Evolutionary conservation across 75 land plant genomes (phyloP).

Genomic region (Cupressus sempervirens): DNA sequence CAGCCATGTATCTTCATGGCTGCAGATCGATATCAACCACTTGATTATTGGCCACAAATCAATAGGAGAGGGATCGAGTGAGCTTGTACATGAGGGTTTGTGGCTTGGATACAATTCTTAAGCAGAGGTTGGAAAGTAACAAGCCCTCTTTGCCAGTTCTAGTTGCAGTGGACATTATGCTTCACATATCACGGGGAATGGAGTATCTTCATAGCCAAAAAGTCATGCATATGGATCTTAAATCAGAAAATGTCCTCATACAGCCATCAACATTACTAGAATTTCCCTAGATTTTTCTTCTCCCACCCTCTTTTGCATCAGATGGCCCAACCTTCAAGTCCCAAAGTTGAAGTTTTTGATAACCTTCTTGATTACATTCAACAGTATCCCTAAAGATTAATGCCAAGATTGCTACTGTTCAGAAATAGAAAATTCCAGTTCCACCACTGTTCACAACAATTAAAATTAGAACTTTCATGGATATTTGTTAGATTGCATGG

Average conservation of each 20-base stretch:
- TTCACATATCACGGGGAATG: too few species aligned
- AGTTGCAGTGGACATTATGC: constrained; percentile 16
- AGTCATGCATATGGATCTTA: constrained; percentile 16
- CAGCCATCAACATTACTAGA: not conserved
- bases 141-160: constrained; percentile 1
- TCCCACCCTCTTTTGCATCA: not conserved
- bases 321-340: not conserved
- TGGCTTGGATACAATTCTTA: not conserved
- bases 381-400: too few species aligned
- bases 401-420: too few species aligned
- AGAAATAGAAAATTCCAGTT: too few species aligned
- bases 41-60: too few species aligned
- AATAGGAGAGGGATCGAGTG: too few species aligned
- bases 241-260: constrained; percentile 13
- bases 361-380: not conserved
- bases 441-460: too few species aligned
- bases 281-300: not conserved
- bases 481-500: too few species aligned
- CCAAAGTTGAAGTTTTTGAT: not conserved
- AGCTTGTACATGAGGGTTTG: too few species aligned
- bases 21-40: too few species aligned
- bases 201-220: constrained; percentile 10
- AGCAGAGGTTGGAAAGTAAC: not conserved
- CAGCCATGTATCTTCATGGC: too few species aligned
- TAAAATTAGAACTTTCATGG: too few species aligned